phyloP scores from a whole-genome alignment of 352 stramenopile genomes.

The Globisporangium sylvaticum region DNA sequence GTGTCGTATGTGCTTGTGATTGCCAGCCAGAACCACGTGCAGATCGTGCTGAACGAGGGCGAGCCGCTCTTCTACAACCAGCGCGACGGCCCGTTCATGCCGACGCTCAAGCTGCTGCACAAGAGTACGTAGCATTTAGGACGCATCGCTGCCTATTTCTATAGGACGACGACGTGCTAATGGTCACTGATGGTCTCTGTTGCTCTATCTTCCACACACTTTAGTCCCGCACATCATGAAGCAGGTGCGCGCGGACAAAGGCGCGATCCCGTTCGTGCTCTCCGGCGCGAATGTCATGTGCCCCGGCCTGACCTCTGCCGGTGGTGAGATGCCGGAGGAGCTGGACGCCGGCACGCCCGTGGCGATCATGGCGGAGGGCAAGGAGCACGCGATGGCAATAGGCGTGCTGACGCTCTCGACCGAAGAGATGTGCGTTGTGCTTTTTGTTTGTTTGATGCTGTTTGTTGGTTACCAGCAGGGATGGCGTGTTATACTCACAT shows the following conservation, averaged over 20 bases:
- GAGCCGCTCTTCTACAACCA: conserved; percentile 96
- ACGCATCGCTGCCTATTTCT: background rate
- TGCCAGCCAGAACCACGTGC: conserved; percentile 84
- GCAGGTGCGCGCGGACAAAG: conserved; percentile 94
- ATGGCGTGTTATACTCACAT: background rate
- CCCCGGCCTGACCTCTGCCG: conserved; percentile 94
- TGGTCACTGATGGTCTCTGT: background rate
- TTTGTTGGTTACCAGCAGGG: background rate
- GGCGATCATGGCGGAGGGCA: conserved; percentile 97
- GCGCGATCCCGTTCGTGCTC: conserved; percentile 97
- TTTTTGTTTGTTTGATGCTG: background rate
- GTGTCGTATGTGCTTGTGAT: conserved; percentile 1
- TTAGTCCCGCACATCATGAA: conserved; percentile 91
- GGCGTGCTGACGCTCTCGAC: conserved; percentile 96
- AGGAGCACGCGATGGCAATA: conserved; percentile 95
- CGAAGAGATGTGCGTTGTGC: conserved; percentile 87
- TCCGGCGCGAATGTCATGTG: conserved; percentile 99
- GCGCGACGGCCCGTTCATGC: conserved; percentile 96
- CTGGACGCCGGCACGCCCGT: conserved; percentile 81
- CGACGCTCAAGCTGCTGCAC: conserved; percentile 94
- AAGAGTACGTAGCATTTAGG: conserved; percentile 51
- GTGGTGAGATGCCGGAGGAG: conserved; percentile 90
- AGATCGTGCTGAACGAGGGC: conserved; percentile 86
- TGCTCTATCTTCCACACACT: background rate
- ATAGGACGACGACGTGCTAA: too few species aligned